Evolutionary conservation across 495 filamentous ascomycete genomes (phyloP), one percentile per base, ranked within the genome.

Genomic region (Aspergillus saccharolyticus): DNA sequence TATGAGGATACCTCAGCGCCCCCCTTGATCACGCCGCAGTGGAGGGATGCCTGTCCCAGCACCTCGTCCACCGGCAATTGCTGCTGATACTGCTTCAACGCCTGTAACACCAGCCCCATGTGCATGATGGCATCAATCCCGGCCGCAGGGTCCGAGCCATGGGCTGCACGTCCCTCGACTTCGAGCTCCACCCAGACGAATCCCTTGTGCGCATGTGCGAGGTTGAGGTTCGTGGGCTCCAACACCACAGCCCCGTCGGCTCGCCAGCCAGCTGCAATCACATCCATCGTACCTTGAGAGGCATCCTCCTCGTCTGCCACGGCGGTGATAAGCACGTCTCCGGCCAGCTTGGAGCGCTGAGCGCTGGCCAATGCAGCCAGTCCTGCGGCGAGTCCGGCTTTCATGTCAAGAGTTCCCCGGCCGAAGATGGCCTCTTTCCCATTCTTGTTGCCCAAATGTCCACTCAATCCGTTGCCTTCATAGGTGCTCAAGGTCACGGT

Each of bases 261-360:
- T 17, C 66, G 59, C 78, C 77, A 79, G 5, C 77, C 78, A n/a
- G 75, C 75, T 19, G 66, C 71, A 5, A 80, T 24, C 1, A 80
- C 49, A 52, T 79, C 68, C 30, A 66, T 67, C 1, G 78, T 80
- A 18, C 76, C 78, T 15, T 71, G 75, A 4, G 73, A 76, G 3
- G 60, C 59, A 56, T 74, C 74, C 53, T 80, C 78, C 53, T 80
- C 77, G 52, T 80, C 78, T 0, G 78, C 72, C 0, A 80, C 78
- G 2, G 72, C 76, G 4, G 77, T 70, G 6, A 80, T 51, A 10
- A 80, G 78, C 6, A 80, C 63, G 56, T 80, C 74, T 17, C 77
- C 78, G 2, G 63, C 19, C 57, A 65, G 17, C 53, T 22, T 9
- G 62, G 59, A 12, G 57, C 63, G 12, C 63, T 64, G 17, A 60